Conservation (phyloP, 2,329 filamentous ascomycete species). For the Aspergillus hiratsukae region DNA sequence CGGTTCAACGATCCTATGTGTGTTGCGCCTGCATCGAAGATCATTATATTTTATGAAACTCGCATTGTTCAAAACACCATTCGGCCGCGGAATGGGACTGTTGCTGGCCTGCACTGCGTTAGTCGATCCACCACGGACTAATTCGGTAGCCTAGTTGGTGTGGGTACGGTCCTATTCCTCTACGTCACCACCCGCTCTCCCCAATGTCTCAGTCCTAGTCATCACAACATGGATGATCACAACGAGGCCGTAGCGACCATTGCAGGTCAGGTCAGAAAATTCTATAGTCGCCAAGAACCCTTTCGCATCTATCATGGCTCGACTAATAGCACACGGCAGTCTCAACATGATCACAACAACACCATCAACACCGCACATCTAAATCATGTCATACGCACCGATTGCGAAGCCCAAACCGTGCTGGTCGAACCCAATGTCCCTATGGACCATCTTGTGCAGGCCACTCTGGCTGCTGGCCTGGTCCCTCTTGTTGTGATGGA, state of each 20-base stretch:
- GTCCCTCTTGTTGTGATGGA: slow-evolving; percentile 65
- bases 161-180: neutral
- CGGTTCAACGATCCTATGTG: neutral
- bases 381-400: slow-evolving; percentile 58
- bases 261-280: slow-evolving; percentile 24
- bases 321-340: slow-evolving; percentile 68
- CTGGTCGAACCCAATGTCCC: slow-evolving; percentile 67
- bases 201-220: slow-evolving; percentile 48
- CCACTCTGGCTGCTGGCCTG: slow-evolving; percentile 52
- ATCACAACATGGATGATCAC: slow-evolving; percentile 15
- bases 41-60: neutral
- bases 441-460: slow-evolving; percentile 61
- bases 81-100: neutral
- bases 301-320: slow-evolving; percentile 76
- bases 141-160: neutral
- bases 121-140: neutral
- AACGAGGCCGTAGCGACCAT: slow-evolving; percentile 12
- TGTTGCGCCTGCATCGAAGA: neutral
- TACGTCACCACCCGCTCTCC: slow-evolving; percentile 15
- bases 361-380: slow-evolving; percentile 65
- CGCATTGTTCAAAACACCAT: neutral
- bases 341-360: slow-evolving; percentile 39
- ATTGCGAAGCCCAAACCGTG: slow-evolving; percentile 50
- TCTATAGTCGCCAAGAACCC: slow-evolving; percentile 49
- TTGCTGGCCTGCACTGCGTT: neutral